Conservation (phyloP, 495 filamentous ascomycete species). For the Penicillium herquei region DNA sequence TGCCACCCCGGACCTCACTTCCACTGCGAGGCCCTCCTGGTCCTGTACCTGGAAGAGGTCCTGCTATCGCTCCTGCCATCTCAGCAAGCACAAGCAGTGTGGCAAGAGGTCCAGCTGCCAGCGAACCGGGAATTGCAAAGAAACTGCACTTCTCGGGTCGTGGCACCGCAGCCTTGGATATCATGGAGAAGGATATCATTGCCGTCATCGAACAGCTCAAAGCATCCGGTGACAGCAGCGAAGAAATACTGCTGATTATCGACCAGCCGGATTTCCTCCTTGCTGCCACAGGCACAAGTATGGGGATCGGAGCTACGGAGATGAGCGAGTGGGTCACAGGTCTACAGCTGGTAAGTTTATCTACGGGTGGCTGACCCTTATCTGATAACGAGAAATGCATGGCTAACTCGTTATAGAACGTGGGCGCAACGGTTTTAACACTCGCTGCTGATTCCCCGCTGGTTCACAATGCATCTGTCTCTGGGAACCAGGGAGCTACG, state of each 20-base stretch:
- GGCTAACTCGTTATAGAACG: constrained; percentile 30
- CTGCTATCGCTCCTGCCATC: constrained; percentile 9
- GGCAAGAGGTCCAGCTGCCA: constrained; percentile 1
- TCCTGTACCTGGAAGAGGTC: constrained; percentile 28
- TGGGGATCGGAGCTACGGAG: constrained; percentile 44
- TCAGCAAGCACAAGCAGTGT: constrained; percentile 2
- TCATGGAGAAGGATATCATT: constrained; percentile 40
- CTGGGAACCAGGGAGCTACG: constrained; percentile 45
- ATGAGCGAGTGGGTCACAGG: constrained; percentile 46
- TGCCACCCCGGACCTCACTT: constrained; percentile 28
- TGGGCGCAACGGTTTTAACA: constrained; percentile 63
- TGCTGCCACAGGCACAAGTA: constrained; percentile 39
- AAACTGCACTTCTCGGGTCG: constrained; percentile 36
- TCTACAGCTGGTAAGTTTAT: constrained; percentile 41
- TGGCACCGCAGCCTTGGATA: constrained; percentile 33
- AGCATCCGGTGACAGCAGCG: constrained; percentile 17
- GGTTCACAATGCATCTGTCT: constrained; percentile 47
- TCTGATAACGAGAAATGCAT: neutral
- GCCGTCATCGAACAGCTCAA: constrained; percentile 32
- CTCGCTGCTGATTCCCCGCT: constrained; percentile 70
- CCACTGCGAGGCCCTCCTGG: constrained; percentile 33
- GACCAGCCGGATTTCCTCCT: constrained; percentile 54
- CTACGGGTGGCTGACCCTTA: neutral
- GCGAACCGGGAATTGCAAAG: constrained; percentile 30
- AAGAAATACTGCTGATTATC: constrained; percentile 45